These are phyloP conservation scores for Xylaria curta DNA, from an alignment of 495 filamentous ascomycete genomes.

Conservation along the genomic window DNA sequence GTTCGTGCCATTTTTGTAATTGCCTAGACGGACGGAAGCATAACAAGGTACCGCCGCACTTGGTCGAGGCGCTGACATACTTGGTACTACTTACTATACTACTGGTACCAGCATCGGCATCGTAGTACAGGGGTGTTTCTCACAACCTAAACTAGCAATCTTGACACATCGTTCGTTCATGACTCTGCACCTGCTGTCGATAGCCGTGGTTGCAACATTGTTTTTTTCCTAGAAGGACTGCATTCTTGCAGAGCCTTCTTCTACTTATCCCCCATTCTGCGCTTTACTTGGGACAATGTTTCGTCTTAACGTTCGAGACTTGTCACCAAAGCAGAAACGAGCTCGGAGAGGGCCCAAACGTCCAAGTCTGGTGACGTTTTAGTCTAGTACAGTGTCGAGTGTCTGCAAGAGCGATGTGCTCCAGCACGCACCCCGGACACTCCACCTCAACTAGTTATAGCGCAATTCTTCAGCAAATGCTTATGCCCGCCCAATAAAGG, in stretches of 20 bases:
- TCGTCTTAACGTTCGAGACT: conserved; percentile 4
- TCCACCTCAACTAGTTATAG: conserved; percentile 5
- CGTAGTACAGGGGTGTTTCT: conserved; percentile 18
- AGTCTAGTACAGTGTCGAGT: conserved; percentile 23
- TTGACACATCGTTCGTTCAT: conserved; percentile 5
- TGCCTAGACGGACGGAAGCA: not conserved
- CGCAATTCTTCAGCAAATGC: not conserved
- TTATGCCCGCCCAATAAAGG: not conserved
- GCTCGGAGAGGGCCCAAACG: conserved; percentile 15
- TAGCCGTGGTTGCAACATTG: not conserved
- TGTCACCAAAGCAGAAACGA: conserved; percentile 24
- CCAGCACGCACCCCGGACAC: conserved; percentile 17
- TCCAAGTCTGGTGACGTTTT: conserved; percentile 21
- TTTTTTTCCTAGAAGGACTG: not conserved
- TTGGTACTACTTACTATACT: not conserved
- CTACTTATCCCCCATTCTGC: not conserved
- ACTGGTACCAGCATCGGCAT: conserved; percentile 4
- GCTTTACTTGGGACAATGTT: conserved; percentile 3
- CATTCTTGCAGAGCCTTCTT: not conserved
- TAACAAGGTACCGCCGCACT: conserved; percentile 19
- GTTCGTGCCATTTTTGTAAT: conserved; percentile 14
- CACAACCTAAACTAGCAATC: conserved; percentile 1
- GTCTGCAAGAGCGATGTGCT: conserved; percentile 9
- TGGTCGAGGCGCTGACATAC: conserved; percentile 22
- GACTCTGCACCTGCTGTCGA: not conserved